phyloP scores from a whole-genome alignment of 208 protist genomes.

The Acanthamoeba polyphaga region DNA sequence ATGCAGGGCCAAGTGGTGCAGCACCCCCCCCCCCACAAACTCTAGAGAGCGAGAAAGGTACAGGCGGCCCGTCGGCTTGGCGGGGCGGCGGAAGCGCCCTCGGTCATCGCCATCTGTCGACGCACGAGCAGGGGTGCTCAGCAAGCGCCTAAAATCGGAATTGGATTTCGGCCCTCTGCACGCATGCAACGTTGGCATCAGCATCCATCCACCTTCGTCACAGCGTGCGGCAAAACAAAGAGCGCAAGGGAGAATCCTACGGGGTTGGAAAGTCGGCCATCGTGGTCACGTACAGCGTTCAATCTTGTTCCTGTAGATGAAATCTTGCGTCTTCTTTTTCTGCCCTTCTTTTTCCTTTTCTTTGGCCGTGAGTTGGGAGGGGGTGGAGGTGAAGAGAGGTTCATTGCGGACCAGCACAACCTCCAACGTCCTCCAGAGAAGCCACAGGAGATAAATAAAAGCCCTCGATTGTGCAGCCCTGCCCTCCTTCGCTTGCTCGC shows the following conservation, averaged over 20 bases:
- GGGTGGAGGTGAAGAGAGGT: no score
- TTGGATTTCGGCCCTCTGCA: constrained; percentile 48
- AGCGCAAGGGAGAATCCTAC: background rate
- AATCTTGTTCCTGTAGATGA: no score
- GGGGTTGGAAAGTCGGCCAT: constrained; percentile 41
- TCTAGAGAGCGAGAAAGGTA: background rate
- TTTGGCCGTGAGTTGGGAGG: no score
- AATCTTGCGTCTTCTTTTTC: no score
- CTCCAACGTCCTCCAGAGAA: no score
- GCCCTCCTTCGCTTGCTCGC: background rate
- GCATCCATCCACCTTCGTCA: background rate
- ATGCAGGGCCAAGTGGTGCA: background rate
- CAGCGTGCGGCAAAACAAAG: background rate
- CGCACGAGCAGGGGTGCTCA: constrained; percentile 7
- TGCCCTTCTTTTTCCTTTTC: no score
- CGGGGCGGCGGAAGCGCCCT: background rate
- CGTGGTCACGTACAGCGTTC: background rate
- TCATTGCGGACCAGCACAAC: no score
- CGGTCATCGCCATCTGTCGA: background rate
- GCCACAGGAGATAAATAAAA: no score
- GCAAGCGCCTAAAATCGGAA: constrained; percentile 50
- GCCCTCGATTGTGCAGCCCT: background rate
- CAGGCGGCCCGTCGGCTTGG: background rate
- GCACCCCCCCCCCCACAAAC: background rate
- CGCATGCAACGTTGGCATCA: background rate